phyloP scores from a whole-genome alignment of 208 protist species.

The Phytomonas sp. region DNA sequence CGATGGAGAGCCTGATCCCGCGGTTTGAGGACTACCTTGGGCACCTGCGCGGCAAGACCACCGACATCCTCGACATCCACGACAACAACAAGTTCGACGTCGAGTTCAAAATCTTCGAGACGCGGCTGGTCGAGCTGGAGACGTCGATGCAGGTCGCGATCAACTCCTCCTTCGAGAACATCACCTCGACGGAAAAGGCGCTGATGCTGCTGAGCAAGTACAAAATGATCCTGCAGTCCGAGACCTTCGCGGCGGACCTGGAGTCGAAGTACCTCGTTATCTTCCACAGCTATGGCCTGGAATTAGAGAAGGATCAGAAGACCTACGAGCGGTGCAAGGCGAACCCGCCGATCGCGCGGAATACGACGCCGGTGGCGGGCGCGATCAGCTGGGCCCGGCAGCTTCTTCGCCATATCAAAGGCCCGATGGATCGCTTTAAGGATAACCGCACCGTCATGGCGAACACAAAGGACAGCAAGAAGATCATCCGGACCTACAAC shows the following conservation, averaged over 20 bases:
- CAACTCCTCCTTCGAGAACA: slow-evolving; percentile 94
- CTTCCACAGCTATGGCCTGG: slow-evolving; percentile 94
- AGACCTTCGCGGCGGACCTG: slow-evolving; percentile 88
- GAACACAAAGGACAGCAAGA: slow-evolving; percentile 93
- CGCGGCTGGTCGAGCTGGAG: slow-evolving; percentile 91
- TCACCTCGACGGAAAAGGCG: slow-evolving; percentile 91
- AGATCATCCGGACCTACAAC: slow-evolving; percentile 96
- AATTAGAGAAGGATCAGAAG: slow-evolving; percentile 94
- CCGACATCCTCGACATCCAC: slow-evolving; percentile 93
- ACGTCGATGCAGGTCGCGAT: slow-evolving; percentile 93
- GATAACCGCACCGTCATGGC: slow-evolving; percentile 90
- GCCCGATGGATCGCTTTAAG: slow-evolving; percentile 95
- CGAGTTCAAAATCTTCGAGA: slow-evolving; percentile 94
- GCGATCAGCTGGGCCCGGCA: slow-evolving; percentile 94
- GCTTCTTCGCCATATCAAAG: slow-evolving; percentile 94
- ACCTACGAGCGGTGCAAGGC: slow-evolving; percentile 94
- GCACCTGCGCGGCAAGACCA: slow-evolving; percentile 88
- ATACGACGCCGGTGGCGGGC: slow-evolving; percentile 93
- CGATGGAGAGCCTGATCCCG: slow-evolving; percentile 90
- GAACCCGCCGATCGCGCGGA: slow-evolving; percentile 90
- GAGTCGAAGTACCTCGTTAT: slow-evolving; percentile 94
- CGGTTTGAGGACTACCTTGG: slow-evolving; percentile 91
- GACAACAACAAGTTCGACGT: slow-evolving; percentile 92
- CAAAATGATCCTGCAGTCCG: slow-evolving; percentile 87
- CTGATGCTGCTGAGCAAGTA: slow-evolving; percentile 91